Evolutionary conservation across 2,329 filamentous ascomycete species (phyloP).

Genomic region (Nothophaeocryptopus gaeumannii): DNA sequence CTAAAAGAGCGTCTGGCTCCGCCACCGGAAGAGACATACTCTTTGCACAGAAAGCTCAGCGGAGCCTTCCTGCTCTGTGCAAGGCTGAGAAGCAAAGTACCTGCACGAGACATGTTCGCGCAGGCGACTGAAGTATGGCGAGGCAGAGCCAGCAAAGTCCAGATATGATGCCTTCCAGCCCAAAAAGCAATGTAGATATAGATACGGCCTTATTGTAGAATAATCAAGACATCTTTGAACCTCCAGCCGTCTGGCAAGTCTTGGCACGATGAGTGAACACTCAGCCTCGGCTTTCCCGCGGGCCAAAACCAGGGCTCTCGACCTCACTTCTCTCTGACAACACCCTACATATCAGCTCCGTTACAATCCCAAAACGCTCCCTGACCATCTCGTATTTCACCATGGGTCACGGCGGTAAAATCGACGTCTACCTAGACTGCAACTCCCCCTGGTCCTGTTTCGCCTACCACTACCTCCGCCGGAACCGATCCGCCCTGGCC

Average conservation of each 20-base stretch:
- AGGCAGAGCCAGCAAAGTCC: slow-evolving; percentile 22
- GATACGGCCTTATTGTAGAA: background rate
- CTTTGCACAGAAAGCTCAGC: slow-evolving; percentile 88
- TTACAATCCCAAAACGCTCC: background rate
- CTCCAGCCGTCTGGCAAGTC: too few relatives aligned
- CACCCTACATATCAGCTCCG: background rate
- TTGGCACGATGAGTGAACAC: slow-evolving; percentile 10
- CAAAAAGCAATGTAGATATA: slow-evolving; percentile 8
- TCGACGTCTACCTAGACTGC: slow-evolving; percentile 66
- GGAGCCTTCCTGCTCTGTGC: slow-evolving; percentile 93
- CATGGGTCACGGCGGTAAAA: slow-evolving; percentile 53
- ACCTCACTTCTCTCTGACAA: slow-evolving; percentile 4
- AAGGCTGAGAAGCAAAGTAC: slow-evolving; percentile 75
- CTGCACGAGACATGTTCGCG: slow-evolving; percentile 76
- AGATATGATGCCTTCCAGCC: slow-evolving; percentile 7
- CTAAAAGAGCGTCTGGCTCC: slow-evolving; percentile 81
- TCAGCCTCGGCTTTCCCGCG: background rate
- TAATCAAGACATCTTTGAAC: too few relatives aligned
- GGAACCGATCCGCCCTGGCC: slow-evolving; percentile 10
- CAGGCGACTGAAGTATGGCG: slow-evolving; percentile 47
- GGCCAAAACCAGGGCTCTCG: background rate
- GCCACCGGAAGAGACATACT: slow-evolving; percentile 96
- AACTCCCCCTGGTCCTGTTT: slow-evolving; percentile 28
- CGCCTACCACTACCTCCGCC: slow-evolving; percentile 17
- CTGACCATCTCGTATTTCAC: background rate